Conservation (phyloP, 2,329 filamentous ascomycete species). For the Escovopsis sp. region DNA sequence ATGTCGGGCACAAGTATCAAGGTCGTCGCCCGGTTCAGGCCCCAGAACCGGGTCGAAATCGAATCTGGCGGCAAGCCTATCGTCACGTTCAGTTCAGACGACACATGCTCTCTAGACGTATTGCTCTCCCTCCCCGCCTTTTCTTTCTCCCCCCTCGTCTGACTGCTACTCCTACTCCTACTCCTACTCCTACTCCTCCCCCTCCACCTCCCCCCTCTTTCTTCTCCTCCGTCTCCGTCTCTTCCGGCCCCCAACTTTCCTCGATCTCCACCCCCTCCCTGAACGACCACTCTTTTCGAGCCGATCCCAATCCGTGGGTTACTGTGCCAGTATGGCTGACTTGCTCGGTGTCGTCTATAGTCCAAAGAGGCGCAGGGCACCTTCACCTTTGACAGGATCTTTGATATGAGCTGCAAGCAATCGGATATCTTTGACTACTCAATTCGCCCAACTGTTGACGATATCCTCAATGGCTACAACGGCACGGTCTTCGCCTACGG, state of each 20-base stretch:
- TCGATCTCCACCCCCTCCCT: not conserved
- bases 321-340: too few relatives aligned
- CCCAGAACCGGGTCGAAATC: constrained; percentile 90
- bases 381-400: constrained; percentile 97
- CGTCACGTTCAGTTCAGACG: constrained; percentile 73
- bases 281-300: not conserved
- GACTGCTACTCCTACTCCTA: not conserved
- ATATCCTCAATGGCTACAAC: constrained; percentile 98
- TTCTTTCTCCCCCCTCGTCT: not conserved
- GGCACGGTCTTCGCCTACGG: constrained; percentile 97
- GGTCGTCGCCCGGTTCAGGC: constrained; percentile 96
- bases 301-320: not conserved
- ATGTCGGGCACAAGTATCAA: constrained; percentile 52
- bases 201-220: too few relatives aligned
- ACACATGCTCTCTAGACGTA: constrained; percentile 79
- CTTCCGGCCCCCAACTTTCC: too few relatives aligned
- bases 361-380: constrained; percentile 68
- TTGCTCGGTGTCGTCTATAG: constrained; percentile 27
- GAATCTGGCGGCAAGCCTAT: constrained; percentile 83
- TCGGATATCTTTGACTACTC: constrained; percentile 96
- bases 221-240: too few relatives aligned
- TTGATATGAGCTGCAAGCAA: constrained; percentile 85
- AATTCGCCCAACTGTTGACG: constrained; percentile 88
- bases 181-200: not conserved
- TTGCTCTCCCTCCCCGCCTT: constrained; percentile 4